Percentiles rank a stretch among this genome's conserved stretches.
These are phyloP conservation scores for Pyrenula massariospora DNA, from an alignment of 495 filamentous ascomycete genomes.

Conservation along the genomic window DNA sequence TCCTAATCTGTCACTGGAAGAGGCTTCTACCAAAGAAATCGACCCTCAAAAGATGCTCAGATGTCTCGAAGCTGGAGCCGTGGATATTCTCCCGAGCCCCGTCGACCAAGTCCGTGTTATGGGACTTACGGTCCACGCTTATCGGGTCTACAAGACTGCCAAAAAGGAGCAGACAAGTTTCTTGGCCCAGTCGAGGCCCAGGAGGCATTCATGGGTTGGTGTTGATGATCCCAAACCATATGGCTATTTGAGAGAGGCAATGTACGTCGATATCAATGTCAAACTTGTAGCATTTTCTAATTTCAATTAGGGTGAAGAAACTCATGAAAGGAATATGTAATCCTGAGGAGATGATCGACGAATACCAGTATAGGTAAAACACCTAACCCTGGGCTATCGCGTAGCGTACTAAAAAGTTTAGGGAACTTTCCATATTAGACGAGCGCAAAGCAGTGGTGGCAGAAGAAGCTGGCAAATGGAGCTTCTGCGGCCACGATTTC, in stretches of 20 bases:
- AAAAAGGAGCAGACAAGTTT: slow-evolving; percentile 56
- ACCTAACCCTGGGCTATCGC: neutral
- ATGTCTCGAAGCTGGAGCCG: slow-evolving; percentile 74
- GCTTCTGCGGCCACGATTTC: slow-evolving; percentile 80
- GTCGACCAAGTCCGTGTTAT: slow-evolving; percentile 57
- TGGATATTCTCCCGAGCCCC: slow-evolving; percentile 73
- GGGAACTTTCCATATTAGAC: slow-evolving; percentile 33
- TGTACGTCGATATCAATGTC: slow-evolving; percentile 26
- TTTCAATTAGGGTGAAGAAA: slow-evolving; percentile 60
- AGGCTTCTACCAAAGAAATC: slow-evolving; percentile 7
- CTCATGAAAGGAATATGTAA: slow-evolving; percentile 89
- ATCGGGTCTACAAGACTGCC: slow-evolving; percentile 62
- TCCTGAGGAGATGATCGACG: slow-evolving; percentile 44
- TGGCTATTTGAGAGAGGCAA: slow-evolving; percentile 73
- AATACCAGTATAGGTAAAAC: slow-evolving; percentile 33
- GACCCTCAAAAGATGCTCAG: slow-evolving; percentile 40
- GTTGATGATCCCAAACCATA: slow-evolving; percentile 80
- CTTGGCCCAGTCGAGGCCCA: slow-evolving; percentile 45
- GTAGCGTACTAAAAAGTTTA: slow-evolving; percentile 5
- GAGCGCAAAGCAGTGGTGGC: slow-evolving; percentile 52
- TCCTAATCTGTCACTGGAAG: slow-evolving; percentile 14
- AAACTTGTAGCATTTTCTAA: neutral
- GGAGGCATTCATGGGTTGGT: slow-evolving; percentile 88
- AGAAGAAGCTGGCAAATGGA: slow-evolving; percentile 65
- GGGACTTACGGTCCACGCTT: slow-evolving; percentile 69